Base-by-base conservation (phyloP, 768 basidiomycete genomes). In the Rhodotorula graminis region DNA sequence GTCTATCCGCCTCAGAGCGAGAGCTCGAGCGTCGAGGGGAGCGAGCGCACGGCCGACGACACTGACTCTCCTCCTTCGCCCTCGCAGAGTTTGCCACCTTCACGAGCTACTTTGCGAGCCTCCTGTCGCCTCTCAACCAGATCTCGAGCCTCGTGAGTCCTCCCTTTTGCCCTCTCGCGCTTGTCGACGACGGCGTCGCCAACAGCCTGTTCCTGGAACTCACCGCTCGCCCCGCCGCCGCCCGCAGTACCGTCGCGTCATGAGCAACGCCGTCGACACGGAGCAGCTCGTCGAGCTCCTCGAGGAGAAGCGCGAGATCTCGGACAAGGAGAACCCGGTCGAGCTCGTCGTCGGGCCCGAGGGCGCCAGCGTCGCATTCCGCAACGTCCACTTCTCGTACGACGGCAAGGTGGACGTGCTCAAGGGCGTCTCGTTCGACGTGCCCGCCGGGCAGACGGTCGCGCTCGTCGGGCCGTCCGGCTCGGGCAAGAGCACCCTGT, bases 401-500 rank as follows among this genome's bases (percentile, higher is more conserved):
- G 77, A 78, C 70, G 79, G 80, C 59, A 81, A 82, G 65, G 75
- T 80, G 33, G 76, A 86, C 85, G 72, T 90, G 0, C 84, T 97
- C 25, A 85, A 88, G 71, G 86, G 87, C 44, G 86, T 97, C 52
- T 91, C 89, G 3, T 97, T 97, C 85, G 90, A 87, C 77, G 88
- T 97, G 29, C 90, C 90, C 0, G 91, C 89, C 78, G 90, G 90
- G 10, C 87, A 88, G 10, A 89, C 90, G 23, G 93, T 96, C 29
- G 95, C 94, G 0, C 85, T 97, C 31, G 92, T 98, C 23, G 92
- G 90, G 31, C 88, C 90, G 78, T 88, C 88, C 5, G 91, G 91
- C 2, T 84, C 89, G 5, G 89, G 92, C 21, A 94, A 92, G 81
- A 90, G 89, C 18, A 90, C 92, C 10, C 27, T 61, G 16, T 46